phyloP scores from a whole-genome alignment of 164 flowering plant species.

The Stephania cephalantha region DNA sequence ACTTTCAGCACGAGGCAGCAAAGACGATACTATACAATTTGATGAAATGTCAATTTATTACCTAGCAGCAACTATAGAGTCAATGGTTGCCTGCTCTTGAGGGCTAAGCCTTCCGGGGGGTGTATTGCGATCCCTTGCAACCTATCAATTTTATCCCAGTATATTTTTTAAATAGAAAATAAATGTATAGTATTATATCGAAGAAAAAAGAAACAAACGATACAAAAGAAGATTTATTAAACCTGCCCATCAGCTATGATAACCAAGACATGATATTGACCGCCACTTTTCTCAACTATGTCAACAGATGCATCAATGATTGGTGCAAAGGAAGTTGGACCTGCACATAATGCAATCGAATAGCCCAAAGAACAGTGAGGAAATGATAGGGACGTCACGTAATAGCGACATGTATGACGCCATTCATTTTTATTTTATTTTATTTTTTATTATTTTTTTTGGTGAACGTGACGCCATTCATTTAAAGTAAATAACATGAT shows the following conservation, averaged over 20 bases:
- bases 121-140: conserved; percentile 43
- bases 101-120: conserved; percentile 61
- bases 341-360: conserved; percentile 24
- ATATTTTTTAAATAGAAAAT: neutral
- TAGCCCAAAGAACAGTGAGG: neutral
- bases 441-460: no score
- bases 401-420: no score
- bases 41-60: conserved; percentile 21
- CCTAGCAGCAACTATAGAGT: conserved; percentile 78
- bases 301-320: conserved; percentile 69
- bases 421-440: no score
- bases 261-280: conserved; percentile 88
- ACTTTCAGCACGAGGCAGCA: neutral
- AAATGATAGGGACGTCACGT: neutral
- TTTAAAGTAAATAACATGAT: no score
- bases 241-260: conserved; percentile 97
- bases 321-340: conserved; percentile 93
- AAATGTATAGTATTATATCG: neutral
- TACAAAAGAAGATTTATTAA: neutral
- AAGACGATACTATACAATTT: neutral
- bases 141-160: conserved; percentile 31
- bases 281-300: conserved; percentile 60
- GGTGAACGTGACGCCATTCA: no score
- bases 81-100: conserved; percentile 68
- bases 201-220: neutral